Evolutionary conservation across 345 rosid species (phyloP).

Genomic region (Eucalyptus erythrocorys): DNA sequence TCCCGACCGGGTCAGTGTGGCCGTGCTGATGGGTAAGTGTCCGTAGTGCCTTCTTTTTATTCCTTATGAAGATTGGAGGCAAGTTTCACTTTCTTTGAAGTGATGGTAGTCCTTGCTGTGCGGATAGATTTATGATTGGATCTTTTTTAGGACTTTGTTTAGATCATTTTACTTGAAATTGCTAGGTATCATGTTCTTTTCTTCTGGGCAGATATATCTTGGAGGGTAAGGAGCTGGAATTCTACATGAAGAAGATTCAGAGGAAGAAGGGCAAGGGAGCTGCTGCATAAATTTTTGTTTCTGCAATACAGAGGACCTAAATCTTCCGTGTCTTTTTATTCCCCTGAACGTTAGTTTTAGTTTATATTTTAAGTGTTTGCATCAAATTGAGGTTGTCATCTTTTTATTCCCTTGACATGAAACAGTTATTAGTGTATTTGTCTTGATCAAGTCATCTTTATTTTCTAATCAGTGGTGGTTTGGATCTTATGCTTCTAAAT

Average conservation of each 20-base stretch:
- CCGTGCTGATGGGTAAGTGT: conserved; percentile 62
- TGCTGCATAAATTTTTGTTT: conserved; percentile 2
- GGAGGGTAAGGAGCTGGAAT: conserved; percentile 38
- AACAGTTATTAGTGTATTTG: background rate
- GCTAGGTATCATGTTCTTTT: background rate
- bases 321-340: background rate
- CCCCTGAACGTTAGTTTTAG: background rate
- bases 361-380: background rate
- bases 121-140: background rate
- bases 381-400: background rate
- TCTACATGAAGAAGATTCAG: conserved; percentile 35
- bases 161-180: background rate
- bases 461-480: background rate
- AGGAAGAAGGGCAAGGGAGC: conserved; percentile 41
- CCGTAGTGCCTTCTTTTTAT: background rate
- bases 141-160: background rate
- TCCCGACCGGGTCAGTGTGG: conserved; percentile 78
- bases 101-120: background rate
- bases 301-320: background rate
- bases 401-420: background rate
- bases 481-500: background rate
- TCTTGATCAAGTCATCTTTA: background rate
- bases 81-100: background rate
- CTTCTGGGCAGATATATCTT: conserved; percentile 8
- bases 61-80: background rate